Conservation (phyloP, 345 rosid genomes). For the Melastoma malabathricum region DNA sequence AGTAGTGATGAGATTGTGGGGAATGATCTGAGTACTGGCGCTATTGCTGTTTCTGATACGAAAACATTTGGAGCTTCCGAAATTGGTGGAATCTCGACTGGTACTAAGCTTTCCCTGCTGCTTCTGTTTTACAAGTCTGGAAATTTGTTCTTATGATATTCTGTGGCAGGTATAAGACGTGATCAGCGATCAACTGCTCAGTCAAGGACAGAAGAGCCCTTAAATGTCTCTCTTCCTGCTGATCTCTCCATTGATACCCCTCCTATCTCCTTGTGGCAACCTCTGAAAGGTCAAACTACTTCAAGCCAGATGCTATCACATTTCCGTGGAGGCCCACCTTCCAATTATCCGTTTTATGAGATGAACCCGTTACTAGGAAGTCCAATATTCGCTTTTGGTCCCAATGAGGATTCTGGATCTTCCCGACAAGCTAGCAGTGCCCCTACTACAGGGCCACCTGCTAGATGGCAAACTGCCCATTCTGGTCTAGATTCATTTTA, state of each 20-base stretch:
- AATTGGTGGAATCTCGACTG: slow-evolving; percentile 29
- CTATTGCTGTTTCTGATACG: slow-evolving; percentile 45
- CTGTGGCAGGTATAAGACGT: slow-evolving; percentile 35
- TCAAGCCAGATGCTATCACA: slow-evolving; percentile 79
- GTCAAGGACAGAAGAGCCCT: slow-evolving; percentile 71
- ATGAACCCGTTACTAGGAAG: slow-evolving; percentile 84
- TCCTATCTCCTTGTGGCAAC: slow-evolving; percentile 80
- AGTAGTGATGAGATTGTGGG: slow-evolving; percentile 65
- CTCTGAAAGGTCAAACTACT: slow-evolving; percentile 54
- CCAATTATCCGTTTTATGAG: slow-evolving; percentile 83
- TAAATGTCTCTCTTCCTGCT: slow-evolving; percentile 83
- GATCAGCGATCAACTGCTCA: slow-evolving; percentile 40
- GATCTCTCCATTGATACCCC: slow-evolving; percentile 90
- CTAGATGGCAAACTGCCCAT: slow-evolving; percentile 73
- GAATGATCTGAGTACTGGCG: slow-evolving; percentile 23
- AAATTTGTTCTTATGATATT: neutral
- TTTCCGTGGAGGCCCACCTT: slow-evolving; percentile 65
- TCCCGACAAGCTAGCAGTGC: slow-evolving; percentile 43
- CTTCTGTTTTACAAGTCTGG: no score
- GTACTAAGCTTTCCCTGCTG: slow-evolving; percentile 8
- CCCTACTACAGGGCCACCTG: slow-evolving; percentile 48
- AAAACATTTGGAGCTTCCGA: slow-evolving; percentile 47
- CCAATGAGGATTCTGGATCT: slow-evolving; percentile 66
- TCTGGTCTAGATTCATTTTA: slow-evolving; percentile 88
- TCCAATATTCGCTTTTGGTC: slow-evolving; percentile 83